Evolutionary conservation across 345 rosid genomes (phyloP).

Genomic region (Cardamine occulta): DNA sequence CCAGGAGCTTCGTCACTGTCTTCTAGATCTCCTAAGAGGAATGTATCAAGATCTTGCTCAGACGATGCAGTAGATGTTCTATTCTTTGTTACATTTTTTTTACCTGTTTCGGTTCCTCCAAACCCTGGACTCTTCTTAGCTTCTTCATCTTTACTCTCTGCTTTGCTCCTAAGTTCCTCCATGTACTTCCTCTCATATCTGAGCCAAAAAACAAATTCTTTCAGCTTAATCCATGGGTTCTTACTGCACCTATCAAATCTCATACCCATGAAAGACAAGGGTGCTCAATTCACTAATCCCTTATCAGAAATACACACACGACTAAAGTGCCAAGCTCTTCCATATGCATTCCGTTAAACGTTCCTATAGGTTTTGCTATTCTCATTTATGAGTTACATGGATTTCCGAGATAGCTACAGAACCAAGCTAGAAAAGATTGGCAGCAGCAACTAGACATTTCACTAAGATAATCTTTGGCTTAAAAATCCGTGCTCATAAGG

Average conservation of each 20-base stretch:
- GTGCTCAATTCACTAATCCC: slow-evolving; percentile 9
- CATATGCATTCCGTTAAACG: neutral
- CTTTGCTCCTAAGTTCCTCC: slow-evolving; percentile 75
- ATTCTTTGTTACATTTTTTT: slow-evolving; percentile 49
- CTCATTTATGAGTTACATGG: slow-evolving; percentile 9
- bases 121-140: slow-evolving; percentile 49
- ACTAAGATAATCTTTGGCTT: slow-evolving; percentile 51
- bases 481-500: slow-evolving; percentile 58
- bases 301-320: slow-evolving; percentile 53
- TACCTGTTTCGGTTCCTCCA: slow-evolving; percentile 49
- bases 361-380: slow-evolving; percentile 2
- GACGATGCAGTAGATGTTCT: slow-evolving; percentile 62
- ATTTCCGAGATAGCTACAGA: slow-evolving; percentile 52
- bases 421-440: slow-evolving; percentile 55
- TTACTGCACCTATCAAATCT: slow-evolving; percentile 20
- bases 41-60: slow-evolving; percentile 88
- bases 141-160: slow-evolving; percentile 60
- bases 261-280: neutral
- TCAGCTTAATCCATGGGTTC: slow-evolving; percentile 14
- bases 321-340: slow-evolving; percentile 49
- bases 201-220: slow-evolving; percentile 24
- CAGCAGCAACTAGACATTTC: slow-evolving; percentile 64
- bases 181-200: slow-evolving; percentile 73
- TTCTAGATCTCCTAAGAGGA: slow-evolving; percentile 89
- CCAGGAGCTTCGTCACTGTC: slow-evolving; percentile 86